Percentiles rank a stretch among this genome's conserved stretches.
phyloP scores from a whole-genome alignment of 139 green algal genomes.

The Astrephomene gubernaculifera region DNA sequence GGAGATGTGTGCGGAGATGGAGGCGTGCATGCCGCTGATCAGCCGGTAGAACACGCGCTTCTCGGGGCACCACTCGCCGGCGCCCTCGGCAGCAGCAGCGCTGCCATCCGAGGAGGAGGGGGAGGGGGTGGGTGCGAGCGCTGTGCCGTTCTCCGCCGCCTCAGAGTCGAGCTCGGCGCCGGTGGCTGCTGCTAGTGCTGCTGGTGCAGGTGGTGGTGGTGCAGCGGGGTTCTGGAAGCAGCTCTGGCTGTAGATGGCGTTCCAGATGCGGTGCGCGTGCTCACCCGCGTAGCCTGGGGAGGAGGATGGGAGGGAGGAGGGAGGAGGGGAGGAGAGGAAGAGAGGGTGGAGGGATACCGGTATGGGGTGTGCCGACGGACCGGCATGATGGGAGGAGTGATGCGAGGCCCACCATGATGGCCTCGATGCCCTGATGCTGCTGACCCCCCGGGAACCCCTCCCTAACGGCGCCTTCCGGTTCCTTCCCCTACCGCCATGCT shows the following conservation, averaged over 20 bases:
- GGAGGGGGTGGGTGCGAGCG: background rate
- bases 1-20: slow-evolving; percentile 90
- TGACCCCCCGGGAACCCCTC: no score
- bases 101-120: no score
- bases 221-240: slow-evolving; percentile 76
- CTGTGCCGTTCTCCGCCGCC: background rate
- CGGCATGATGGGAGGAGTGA: no score
- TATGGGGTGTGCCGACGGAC: no score
- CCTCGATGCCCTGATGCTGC: no score
- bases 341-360: background rate
- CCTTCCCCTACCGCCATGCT: no score
- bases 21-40: slow-evolving; percentile 92
- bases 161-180: background rate
- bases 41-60: slow-evolving; percentile 91
- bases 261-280: slow-evolving; percentile 92
- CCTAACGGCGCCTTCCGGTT: no score
- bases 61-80: slow-evolving; percentile 59
- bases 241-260: slow-evolving; percentile 91
- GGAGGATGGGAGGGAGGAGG: background rate
- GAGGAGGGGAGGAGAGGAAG: no score
- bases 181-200: background rate
- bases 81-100: background rate
- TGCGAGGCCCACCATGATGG: no score
- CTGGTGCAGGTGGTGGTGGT: no score
- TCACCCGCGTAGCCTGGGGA: slow-evolving; percentile 72